A percentile compares a stretch with the other conserved stretches of the same genome.
These are phyloP conservation scores for Citropsis articulata DNA, from an alignment of 345 rosid species.

Conservation along the genomic window DNA sequence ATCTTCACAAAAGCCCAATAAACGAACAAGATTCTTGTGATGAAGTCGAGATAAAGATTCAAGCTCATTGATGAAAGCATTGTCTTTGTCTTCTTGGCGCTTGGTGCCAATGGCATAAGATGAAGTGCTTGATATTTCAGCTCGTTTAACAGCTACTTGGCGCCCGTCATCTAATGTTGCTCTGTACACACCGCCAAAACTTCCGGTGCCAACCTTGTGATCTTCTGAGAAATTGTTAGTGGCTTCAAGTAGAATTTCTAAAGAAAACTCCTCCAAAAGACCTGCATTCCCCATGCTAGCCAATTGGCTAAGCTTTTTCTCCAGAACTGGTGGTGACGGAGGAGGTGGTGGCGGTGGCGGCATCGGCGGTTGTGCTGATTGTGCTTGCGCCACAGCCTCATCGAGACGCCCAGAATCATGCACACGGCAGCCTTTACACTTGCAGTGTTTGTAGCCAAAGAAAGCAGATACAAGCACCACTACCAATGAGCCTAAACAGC, in stretches of 20 bases:
- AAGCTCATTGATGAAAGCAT: conserved; percentile 72
- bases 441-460: conserved; percentile 40
- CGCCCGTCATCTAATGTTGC: conserved; percentile 57
- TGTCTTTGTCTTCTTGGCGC: conserved; percentile 57
- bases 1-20: conserved; percentile 73
- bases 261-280: conserved; percentile 57
- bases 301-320: conserved; percentile 59
- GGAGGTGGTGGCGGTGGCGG: background rate
- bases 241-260: conserved; percentile 38
- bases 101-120: conserved; percentile 21
- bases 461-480: conserved; percentile 37
- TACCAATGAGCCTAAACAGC: conserved; percentile 54
- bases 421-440: conserved; percentile 46
- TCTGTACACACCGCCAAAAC: conserved; percentile 73
- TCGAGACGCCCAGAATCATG: conserved; percentile 75
- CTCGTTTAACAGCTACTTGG: conserved; percentile 75
- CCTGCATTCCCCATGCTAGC: conserved; percentile 60
- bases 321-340: conserved; percentile 25
- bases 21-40: conserved; percentile 69
- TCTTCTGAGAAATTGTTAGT: conserved; percentile 61
- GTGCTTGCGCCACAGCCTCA: conserved; percentile 18
- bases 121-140: conserved; percentile 34
- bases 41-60: conserved; percentile 70
- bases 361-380: conserved; percentile 6
- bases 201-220: conserved; percentile 62